Evolutionary conservation across 768 basidiomycete genomes (phyloP), one percentile per base, ranked within the genome.

Genomic region (Lactarius vividus): DNA sequence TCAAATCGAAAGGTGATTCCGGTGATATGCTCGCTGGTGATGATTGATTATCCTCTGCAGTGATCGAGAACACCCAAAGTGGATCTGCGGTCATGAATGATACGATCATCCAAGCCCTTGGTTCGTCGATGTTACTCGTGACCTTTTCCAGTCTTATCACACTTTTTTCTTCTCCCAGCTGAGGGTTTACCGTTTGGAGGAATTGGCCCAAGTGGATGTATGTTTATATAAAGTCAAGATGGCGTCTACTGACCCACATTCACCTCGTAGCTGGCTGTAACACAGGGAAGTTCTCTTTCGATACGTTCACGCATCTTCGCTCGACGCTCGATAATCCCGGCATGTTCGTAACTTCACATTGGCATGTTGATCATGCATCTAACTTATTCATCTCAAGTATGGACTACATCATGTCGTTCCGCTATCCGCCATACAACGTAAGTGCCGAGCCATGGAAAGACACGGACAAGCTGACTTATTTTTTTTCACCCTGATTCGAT

Each of bases 171-270:
- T 61, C 59, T 65, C 62, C 31, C 64, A 85, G 85, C 79, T 13
- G 81, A 86, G 15, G 87, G 85, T 13, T 72, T 91, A 39, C 90
- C 91, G 8, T 89, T 92, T 64, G 91, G 91, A 42, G 91, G 91
- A 29, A 79, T 84, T 52, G 91, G 91, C 2, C 77, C 81, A 4
- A 89, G 88, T 71, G 91, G 91, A 74, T 83, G 91, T 91, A 74
- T 69, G 88, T 73, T 13, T 52, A 6, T 23, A 23, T 52, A 11
- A 20, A 18, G 37, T 9, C 3, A 29, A 23, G 20, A 44, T 70
- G 20, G 33, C 62, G n/a, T 53, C 29, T 59, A 42, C 46, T 54
- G 57, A 57, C 57, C 23, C 26, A 3, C 44, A 52, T 15, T 37
- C 23, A 33, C 23, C 26, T 64, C n/a, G n/a, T 42, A 88, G 91